phyloP scores from a whole-genome alignment of 768 basidiomycete species.

The Podaxis sp. region DNA sequence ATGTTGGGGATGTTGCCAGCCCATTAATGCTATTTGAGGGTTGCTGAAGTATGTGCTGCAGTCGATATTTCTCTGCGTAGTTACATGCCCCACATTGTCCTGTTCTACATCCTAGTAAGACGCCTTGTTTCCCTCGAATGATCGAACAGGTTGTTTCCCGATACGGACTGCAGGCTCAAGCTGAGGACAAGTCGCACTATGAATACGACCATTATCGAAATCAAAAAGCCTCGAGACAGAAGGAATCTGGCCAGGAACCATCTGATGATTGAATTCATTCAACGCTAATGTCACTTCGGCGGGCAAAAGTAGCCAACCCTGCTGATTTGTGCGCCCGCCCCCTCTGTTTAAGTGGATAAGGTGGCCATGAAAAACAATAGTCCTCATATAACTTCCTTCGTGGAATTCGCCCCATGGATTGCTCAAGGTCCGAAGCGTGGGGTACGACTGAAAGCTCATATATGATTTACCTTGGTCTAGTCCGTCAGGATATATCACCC shows the following conservation, averaged over 20 bases:
- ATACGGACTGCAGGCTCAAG: too few species aligned
- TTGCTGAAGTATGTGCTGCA: not conserved
- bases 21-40: not conserved
- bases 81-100: not conserved
- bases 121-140: too few species aligned
- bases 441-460: not conserved
- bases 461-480: too few species aligned
- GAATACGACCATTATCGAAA: too few species aligned
- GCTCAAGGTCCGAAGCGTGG: not conserved
- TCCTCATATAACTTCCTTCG: not conserved
- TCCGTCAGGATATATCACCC: too few species aligned
- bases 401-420: not conserved
- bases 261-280: too few species aligned
- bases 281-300: not conserved
- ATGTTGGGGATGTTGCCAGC: conserved; percentile 1
- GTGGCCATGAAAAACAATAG: not conserved
- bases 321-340: not conserved
- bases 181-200: too few species aligned
- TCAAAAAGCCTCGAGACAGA: too few species aligned
- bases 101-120: not conserved
- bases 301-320: not conserved
- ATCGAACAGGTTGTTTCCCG: too few species aligned
- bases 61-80: not conserved
- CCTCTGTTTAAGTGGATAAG: not conserved
- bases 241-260: too few species aligned